Percentiles rank a stretch among this genome's conserved stretches.
These are phyloP conservation scores for Penicillium sp. DNA, from an alignment of 2,329 filamentous ascomycete species.

Conservation along the genomic window DNA sequence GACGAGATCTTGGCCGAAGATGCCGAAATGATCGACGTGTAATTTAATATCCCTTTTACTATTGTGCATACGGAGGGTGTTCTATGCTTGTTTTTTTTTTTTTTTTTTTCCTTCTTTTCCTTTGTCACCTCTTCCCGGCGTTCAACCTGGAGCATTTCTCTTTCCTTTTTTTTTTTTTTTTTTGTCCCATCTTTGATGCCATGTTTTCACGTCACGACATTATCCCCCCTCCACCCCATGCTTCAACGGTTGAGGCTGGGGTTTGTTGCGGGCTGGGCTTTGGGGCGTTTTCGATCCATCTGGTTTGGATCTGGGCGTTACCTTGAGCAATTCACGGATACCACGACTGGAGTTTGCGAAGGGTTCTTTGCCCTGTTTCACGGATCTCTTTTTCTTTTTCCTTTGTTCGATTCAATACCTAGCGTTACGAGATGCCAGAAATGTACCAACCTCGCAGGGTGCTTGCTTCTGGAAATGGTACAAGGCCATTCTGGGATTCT, in stretches of 20 bases:
- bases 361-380: conserved; percentile 17
- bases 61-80: conserved; percentile 36
- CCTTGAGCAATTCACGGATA: conserved; percentile 5
- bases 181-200: conserved; percentile 17
- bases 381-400: conserved; percentile 14
- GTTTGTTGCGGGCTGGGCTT: conserved; percentile 7
- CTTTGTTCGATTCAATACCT: conserved; percentile 19
- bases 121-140: conserved; percentile 19
- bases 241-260: conserved; percentile 14
- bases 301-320: conserved; percentile 1
- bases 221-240: conserved; percentile 3
- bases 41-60: conserved; percentile 27
- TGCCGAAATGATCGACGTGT: conserved; percentile 64
- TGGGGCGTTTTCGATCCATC: conserved; percentile 5
- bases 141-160: conserved; percentile 21
- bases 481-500: neutral
- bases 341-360: conserved; percentile 23
- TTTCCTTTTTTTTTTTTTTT: conserved; percentile 19
- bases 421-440: conserved; percentile 20
- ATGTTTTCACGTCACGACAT: conserved; percentile 21
- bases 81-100: conserved; percentile 15
- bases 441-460: conserved; percentile 19
- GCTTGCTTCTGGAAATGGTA: conserved; percentile 3
- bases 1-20: conserved; percentile 59
- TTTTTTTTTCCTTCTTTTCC: conserved; percentile 21